Evolutionary conservation across 805 yeast species (phyloP).

Genomic region (Yamadazyma phyllophila): DNA sequence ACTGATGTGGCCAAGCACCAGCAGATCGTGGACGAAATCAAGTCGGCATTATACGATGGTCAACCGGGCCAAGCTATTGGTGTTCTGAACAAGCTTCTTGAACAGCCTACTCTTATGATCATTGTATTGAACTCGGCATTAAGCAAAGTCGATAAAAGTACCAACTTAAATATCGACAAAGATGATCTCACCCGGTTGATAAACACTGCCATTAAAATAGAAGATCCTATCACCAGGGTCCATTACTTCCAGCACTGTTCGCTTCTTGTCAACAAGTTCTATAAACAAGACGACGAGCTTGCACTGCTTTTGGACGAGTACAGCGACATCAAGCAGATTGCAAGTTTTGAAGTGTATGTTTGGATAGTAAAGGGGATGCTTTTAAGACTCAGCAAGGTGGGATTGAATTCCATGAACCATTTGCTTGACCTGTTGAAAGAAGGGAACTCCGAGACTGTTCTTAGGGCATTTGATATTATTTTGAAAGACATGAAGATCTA

Average conservation of each 20-base stretch:
- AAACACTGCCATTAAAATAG: constrained; percentile 8
- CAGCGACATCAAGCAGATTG: constrained; percentile 5
- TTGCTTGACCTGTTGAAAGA: constrained; percentile 22
- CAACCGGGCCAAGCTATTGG: constrained; percentile 1
- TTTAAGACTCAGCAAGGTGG: constrained; percentile 49
- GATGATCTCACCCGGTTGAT: constrained; percentile 12
- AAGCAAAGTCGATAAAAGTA: constrained; percentile 51
- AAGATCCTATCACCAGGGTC: constrained; percentile 34
- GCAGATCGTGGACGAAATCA: constrained; percentile 37
- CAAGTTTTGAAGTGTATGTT: constrained; percentile 51
- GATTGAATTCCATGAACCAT: constrained; percentile 22
- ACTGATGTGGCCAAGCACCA: constrained; percentile 46
- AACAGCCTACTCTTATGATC: constrained; percentile 31
- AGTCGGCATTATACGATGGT: constrained; percentile 32
- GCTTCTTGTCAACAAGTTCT: constrained; percentile 49
- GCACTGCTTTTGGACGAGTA: neutral
- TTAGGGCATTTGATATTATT: constrained; percentile 61
- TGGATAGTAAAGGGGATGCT: constrained; percentile 77
- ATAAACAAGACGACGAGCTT: constrained; percentile 11
- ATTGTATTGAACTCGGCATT: constrained; percentile 45
- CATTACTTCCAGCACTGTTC: constrained; percentile 57
- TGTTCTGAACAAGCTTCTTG: constrained; percentile 17
- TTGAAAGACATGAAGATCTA: constrained; percentile 61
- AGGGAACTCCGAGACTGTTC: constrained; percentile 19
- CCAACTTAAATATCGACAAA: constrained; percentile 2